Base-by-base conservation (phyloP, 331 rosid species). In the Arachis monticola region DNA sequence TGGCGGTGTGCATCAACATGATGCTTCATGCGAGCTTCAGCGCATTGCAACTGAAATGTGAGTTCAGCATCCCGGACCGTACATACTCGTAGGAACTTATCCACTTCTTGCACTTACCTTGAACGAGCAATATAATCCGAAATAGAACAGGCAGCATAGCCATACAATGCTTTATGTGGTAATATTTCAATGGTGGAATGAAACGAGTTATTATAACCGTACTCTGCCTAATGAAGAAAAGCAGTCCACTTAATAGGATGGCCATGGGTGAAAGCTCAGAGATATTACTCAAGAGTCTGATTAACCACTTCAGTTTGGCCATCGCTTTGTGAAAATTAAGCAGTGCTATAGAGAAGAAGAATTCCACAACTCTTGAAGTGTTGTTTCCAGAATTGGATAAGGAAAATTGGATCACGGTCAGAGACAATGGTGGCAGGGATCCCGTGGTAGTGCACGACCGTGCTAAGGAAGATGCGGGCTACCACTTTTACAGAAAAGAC, bases 401-500 rank as follows among this genome's bases (percentile, higher is more conserved):
- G 8, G 38, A 58, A 58, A 0, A 58, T 2, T 2, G 38, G 5
- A 27, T 58, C 63, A 0, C 6, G 4, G 8, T 58, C 12, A 0
- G n/a, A 22, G 1, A 17, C 5, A 1, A 58, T 58, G 5, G 40
- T 6, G 1, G 0, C 5, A 27, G 63, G 40, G 32, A 58, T 6
- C 0, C 12, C 63, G 14, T 58, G 40, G 0, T 6, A 2, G 0
- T 27, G 22, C 3, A 58, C 12, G 4, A 58, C 12, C 1, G 3
- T 6, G 0, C 8, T 0, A 1, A 22, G 0, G 3, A 58, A 58
- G 2, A 17, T 0, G 0, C 0, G 0, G 2, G 41, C n/a, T 0
- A 59, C 42, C 2, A 2, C 3, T 1, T 3, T 30, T 0, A 7
- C 40, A 0, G 6, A 27, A 4, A 7, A 59, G 4, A 6, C 7